phyloP scores from a whole-genome alignment of 1,284 basidiomycete species.

The Grifola frondosa region DNA sequence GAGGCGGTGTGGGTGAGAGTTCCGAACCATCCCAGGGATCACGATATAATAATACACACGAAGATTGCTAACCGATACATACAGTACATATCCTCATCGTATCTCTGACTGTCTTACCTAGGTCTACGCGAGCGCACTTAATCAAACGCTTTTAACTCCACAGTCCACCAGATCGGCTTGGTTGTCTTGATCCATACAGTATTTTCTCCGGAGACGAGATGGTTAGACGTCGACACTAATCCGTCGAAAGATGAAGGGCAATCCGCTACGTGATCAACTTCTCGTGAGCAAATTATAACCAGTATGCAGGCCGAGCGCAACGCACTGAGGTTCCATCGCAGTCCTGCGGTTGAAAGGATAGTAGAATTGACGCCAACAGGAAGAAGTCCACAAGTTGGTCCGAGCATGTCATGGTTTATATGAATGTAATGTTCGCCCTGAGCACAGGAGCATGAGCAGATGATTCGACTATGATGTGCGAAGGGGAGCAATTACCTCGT shows the following conservation, averaged over 20 bases:
- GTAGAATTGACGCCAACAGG: slow-evolving; percentile 84
- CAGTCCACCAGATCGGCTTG: slow-evolving; percentile 82
- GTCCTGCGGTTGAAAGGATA: slow-evolving; percentile 76
- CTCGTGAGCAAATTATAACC: not conserved
- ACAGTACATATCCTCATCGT: not conserved
- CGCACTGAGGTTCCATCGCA: slow-evolving; percentile 89
- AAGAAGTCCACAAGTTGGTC: slow-evolving; percentile 89
- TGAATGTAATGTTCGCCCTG: slow-evolving; percentile 81
- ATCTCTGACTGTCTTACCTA: slow-evolving; percentile 1
- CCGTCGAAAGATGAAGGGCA: slow-evolving; percentile 76
- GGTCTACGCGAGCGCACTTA: slow-evolving; percentile 1
- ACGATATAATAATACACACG: not conserved
- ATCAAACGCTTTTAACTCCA: slow-evolving; percentile 27
- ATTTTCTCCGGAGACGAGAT: slow-evolving; percentile 64
- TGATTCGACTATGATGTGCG: not conserved
- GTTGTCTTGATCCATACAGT: slow-evolving; percentile 75
- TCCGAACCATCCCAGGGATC: not conserved
- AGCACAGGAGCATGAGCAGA: not conserved
- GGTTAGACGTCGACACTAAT: slow-evolving; percentile 89
- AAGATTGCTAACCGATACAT: not conserved
- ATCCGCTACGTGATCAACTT: slow-evolving; percentile 43
- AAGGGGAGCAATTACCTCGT: slow-evolving; percentile 50
- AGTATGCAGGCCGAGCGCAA: slow-evolving; percentile 4
- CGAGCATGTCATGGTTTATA: slow-evolving; percentile 73
- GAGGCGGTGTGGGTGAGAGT: not conserved